Conservation (phyloP, 1,284 basidiomycete species). For the Phlebopus sp. region DNA sequence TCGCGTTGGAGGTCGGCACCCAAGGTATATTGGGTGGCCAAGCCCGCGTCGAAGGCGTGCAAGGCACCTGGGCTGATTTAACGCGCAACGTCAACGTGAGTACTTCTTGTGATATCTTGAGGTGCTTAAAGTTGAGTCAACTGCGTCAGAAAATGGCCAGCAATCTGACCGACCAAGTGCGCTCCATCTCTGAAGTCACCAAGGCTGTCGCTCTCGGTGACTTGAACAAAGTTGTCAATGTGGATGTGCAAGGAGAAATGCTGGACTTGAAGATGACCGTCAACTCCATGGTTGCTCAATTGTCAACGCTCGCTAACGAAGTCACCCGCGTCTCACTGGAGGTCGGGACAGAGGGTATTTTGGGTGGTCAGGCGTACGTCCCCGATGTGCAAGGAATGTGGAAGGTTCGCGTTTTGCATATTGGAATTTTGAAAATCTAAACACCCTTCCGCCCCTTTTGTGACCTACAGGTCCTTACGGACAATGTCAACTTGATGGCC, state of each 20-base stretch:
- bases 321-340: conserved; percentile 88
- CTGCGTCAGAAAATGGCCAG: conserved; percentile 76
- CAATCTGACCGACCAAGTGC: conserved; percentile 95
- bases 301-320: conserved; percentile 82
- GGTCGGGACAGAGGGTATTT: conserved; percentile 93
- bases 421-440: background rate
- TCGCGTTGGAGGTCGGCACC: conserved; percentile 90
- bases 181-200: conserved; percentile 95
- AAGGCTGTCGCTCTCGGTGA: conserved; percentile 96
- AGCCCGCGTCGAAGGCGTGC: conserved; percentile 87
- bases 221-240: conserved; percentile 85
- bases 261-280: conserved; percentile 90
- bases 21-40: conserved; percentile 93
- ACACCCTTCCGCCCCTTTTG: conserved; percentile 3
- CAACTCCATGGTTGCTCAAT: conserved; percentile 87
- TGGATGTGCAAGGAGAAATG: conserved; percentile 97
- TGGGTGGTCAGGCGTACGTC: conserved; percentile 91
- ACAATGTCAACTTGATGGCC: conserved; percentile 87
- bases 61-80: conserved; percentile 93
- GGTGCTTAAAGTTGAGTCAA: conserved; percentile 21
- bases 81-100: conserved; percentile 85
- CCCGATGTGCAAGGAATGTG: conserved; percentile 89
- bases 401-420: conserved; percentile 56
- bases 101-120: conserved; percentile 4
- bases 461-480: conserved; percentile 55